A percentile compares a stretch with the other conserved stretches of the same genome.
phyloP scores from a whole-genome alignment of 2,329 filamentous ascomycete species.

The Talaromyces sp. region DNA sequence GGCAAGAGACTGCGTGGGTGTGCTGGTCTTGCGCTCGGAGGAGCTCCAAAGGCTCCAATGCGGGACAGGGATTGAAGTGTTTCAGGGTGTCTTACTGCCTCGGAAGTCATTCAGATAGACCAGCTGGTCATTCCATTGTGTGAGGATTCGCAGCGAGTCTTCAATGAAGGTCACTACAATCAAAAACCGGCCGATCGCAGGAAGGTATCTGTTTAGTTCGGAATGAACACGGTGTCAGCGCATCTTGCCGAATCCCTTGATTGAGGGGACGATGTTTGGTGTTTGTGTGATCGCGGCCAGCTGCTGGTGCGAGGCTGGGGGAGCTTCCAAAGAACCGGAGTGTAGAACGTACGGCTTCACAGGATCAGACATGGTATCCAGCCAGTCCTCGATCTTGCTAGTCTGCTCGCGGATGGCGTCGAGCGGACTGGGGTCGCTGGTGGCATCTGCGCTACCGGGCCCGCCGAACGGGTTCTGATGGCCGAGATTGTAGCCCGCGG shows the following conservation, averaged over 20 bases:
- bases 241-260: conserved; percentile 21
- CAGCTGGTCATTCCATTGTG: conserved; percentile 96
- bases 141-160: conserved; percentile 92
- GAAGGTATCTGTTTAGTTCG: conserved; percentile 70
- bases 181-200: conserved; percentile 92
- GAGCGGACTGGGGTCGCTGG: conserved; percentile 73
- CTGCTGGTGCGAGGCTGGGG: not conserved
- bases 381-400: conserved; percentile 94
- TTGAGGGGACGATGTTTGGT: conserved; percentile 1
- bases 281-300: conserved; percentile 3
- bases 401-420: conserved; percentile 92
- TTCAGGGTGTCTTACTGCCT: conserved; percentile 68
- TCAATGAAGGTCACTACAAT: conserved; percentile 99
- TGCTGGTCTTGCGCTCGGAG: not conserved
- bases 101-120: conserved; percentile 90
- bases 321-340: conserved; percentile 6
- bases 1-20: not conserved
- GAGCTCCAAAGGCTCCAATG: not conserved
- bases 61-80: not conserved
- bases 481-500: conserved; percentile 81
- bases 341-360: conserved; percentile 77
- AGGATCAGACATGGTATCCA: conserved; percentile 86
- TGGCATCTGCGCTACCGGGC: conserved; percentile 60
- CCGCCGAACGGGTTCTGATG: conserved; percentile 72
- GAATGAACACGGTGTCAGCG: conserved; percentile 35